phyloP scores from a whole-genome alignment of 2,329 filamentous ascomycete genomes.

The Calcarisporium arbuscula region DNA sequence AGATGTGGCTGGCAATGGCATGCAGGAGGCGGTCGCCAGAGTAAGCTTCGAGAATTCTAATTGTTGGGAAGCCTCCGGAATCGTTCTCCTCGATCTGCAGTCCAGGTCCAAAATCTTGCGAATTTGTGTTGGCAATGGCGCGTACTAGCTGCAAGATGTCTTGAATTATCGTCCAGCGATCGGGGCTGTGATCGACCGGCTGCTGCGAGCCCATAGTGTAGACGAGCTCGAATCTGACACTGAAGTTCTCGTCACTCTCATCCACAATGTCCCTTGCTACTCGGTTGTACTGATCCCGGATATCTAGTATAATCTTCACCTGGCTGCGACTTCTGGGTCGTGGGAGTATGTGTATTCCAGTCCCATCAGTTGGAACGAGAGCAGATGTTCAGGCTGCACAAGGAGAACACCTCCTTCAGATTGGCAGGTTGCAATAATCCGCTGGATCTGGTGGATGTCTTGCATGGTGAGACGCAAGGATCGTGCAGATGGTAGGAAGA shows the following conservation, averaged over 20 bases:
- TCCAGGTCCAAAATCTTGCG: slow-evolving; percentile 23
- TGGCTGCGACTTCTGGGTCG: slow-evolving; percentile 16
- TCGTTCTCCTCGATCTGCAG: slow-evolving; percentile 33
- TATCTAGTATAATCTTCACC: slow-evolving; percentile 32
- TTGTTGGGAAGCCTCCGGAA: slow-evolving; percentile 36
- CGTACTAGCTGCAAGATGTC: slow-evolving; percentile 40
- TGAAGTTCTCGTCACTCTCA: slow-evolving; percentile 60
- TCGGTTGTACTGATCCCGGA: slow-evolving; percentile 37
- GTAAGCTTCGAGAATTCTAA: slow-evolving; percentile 37
- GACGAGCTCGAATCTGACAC: slow-evolving; percentile 53
- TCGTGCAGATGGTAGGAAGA: no score
- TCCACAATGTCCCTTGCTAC: slow-evolving; percentile 52
- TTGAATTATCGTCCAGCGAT: slow-evolving; percentile 47
- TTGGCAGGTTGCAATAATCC: neutral
- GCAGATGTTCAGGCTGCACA: slow-evolving; percentile 56
- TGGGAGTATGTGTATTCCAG: slow-evolving; percentile 39
- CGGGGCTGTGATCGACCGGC: slow-evolving; percentile 35
- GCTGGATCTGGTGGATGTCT: slow-evolving; percentile 27
- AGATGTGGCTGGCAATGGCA: slow-evolving; percentile 32
- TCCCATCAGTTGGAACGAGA: slow-evolving; percentile 59
- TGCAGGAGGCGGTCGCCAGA: slow-evolving; percentile 24
- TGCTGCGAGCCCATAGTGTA: slow-evolving; percentile 54
- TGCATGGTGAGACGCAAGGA: no score
- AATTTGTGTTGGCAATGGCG: slow-evolving; percentile 20
- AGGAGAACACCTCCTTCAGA: slow-evolving; percentile 47